Evolutionary conservation across 2,329 filamentous ascomycete genomes (phyloP), one percentile per base, ranked within the genome.

Genomic region (Sporothrix euskadiensis): DNA sequence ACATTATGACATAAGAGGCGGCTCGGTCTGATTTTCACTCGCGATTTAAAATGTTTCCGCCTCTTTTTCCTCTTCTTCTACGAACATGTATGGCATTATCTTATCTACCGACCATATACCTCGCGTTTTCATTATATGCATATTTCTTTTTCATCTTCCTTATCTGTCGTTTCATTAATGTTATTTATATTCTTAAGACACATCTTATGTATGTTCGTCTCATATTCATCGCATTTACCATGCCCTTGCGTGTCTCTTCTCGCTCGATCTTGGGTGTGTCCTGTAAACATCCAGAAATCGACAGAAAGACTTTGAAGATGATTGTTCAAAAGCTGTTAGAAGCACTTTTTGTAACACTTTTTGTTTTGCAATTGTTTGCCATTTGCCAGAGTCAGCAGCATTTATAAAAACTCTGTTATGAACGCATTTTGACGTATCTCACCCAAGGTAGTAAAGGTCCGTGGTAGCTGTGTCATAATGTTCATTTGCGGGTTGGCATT

Each of bases 1-100:
- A 26, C 71, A 35, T 69, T 41, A 59, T 56, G 47, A 61, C 22
- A 47, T 66, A 44, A 19, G 49, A 8, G 44, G 19, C 26, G 70
- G 41, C 44, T 30, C 22, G 56, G n/a, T 26, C 71, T 56, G 41
- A 56, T 47, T 19, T 49, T 26, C 3, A n/a, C 61, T 32, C 8
- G 30, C 16, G 56, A 10, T 41, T n/a, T 6, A 16, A 63, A 19
- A 19, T 35, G 26, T 63, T 19, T 49, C 12, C 26, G 26, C 19
- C 4, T 16, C 10, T 32, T 41, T 22, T 4, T n/a, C n/a, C 10
- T 41, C 22, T 22, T 69, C 65, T 22, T 35, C 44, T 52, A 19
- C 35, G 35, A 39, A 44, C n/a, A 12, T 63, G 35, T 41, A 63
- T 35, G 59, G 19, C 65, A 32, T n/a, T 44, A n/a, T 68, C 44